These are phyloP conservation scores for Senecio squalidus DNA, from an alignment of 140 eudicot species.

Conservation along the genomic window DNA sequence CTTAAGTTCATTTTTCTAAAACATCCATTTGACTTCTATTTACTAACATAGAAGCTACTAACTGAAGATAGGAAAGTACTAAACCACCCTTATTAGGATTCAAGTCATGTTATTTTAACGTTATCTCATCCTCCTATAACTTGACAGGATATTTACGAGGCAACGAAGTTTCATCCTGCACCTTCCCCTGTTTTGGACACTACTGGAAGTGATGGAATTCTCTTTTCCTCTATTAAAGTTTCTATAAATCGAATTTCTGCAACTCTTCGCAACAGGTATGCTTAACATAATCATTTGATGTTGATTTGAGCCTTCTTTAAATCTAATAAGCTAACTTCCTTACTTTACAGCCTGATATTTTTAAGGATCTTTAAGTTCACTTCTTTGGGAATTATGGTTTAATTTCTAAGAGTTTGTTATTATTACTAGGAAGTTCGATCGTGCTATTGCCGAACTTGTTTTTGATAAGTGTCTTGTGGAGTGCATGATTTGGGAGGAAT, in stretches of 20 bases:
- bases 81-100: too few relatives aligned
- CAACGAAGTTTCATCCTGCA: slow-evolving; percentile 82
- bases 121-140: slow-evolving; percentile 14
- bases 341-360: neutral
- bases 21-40: neutral
- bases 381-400: neutral
- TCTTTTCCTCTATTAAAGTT: slow-evolving; percentile 52
- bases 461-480: slow-evolving; percentile 43
- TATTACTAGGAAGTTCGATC: slow-evolving; percentile 44
- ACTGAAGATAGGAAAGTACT: too few relatives aligned
- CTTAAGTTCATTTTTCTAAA: neutral
- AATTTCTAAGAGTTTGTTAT: slow-evolving; percentile 8
- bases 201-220: slow-evolving; percentile 45
- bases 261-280: slow-evolving; percentile 62
- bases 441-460: slow-evolving; percentile 52
- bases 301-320: too few relatives aligned
- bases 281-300: too few relatives aligned
- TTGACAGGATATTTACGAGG: slow-evolving; percentile 93
- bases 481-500: slow-evolving; percentile 73
- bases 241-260: slow-evolving; percentile 46
- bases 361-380: slow-evolving; percentile 5
- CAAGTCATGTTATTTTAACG: neutral
- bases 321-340: neutral
- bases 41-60: slow-evolving; percentile 4
- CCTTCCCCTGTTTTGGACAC: slow-evolving; percentile 41